These are phyloP conservation scores for Penicillium sp. DNA, from an alignment of 2,329 filamentous ascomycete species.

Conservation along the genomic window DNA sequence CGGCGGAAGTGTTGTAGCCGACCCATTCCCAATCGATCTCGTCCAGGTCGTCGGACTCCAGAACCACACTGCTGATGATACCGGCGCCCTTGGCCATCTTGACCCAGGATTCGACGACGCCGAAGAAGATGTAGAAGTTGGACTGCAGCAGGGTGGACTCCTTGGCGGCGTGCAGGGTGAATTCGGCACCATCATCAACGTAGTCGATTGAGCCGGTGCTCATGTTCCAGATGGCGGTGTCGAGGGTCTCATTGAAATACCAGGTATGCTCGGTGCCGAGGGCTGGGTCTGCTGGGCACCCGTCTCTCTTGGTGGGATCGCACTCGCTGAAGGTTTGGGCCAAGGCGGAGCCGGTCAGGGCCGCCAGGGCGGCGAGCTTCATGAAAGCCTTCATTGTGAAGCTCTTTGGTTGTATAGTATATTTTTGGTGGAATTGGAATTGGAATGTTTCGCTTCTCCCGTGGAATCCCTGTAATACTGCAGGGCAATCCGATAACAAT, in stretches of 20 bases:
- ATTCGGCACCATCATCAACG: conserved; percentile 66
- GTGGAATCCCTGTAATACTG: background rate
- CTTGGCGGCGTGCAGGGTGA: conserved; percentile 66
- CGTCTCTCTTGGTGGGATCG: conserved; percentile 70
- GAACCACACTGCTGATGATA: conserved; percentile 80
- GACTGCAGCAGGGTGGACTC: conserved; percentile 79
- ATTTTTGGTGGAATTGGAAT: no score
- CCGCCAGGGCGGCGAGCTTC: conserved; percentile 32
- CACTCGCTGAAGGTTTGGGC: conserved; percentile 80
- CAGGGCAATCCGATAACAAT: conserved; percentile 3
- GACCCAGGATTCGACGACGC: conserved; percentile 76
- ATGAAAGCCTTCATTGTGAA: conserved; percentile 34
- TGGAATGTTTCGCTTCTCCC: background rate
- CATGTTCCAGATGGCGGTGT: conserved; percentile 67
- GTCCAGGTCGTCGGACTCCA: conserved; percentile 82
- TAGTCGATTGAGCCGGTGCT: conserved; percentile 69
- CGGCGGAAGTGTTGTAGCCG: conserved; percentile 41
- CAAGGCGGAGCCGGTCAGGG: conserved; percentile 32
- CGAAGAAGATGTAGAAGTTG: conserved; percentile 85
- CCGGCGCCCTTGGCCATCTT: conserved; percentile 75
- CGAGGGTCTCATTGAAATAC: conserved; percentile 66
- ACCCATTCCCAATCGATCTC: conserved; percentile 74
- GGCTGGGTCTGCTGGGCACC: conserved; percentile 72
- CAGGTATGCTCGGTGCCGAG: conserved; percentile 66
- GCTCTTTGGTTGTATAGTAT: background rate